Base-by-base conservation (phyloP, 805 yeast species). In the Suhomyces tanzawaensis region DNA sequence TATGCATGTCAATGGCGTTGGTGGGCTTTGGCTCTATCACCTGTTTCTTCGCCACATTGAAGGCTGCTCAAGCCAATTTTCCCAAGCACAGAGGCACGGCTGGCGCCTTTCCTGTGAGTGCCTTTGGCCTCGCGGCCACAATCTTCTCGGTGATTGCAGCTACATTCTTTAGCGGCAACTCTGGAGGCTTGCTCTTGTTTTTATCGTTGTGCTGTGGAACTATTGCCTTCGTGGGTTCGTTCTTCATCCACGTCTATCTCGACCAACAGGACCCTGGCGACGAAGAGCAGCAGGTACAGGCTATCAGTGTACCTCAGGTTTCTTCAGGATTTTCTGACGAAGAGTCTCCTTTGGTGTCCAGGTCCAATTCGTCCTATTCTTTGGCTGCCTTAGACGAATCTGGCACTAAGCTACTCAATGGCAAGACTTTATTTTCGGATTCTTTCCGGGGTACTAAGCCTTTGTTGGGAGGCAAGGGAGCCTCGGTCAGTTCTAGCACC, bases 61-160 rank as follows among this genome's bases (percentile, higher is more conserved):
- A 77, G 43, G 76, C 76, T 1, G 69, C 77, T 1, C 77, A 77
- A 22, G 51, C 82, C 2, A 85, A 84, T 51, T 85, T 84, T 47
- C 91, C 91, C 0, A 62, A 74, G 19, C 79, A 81, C 51, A 69
- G 83, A 52, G 93, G 88, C 16, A 67, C 79, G 5, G 88, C 88
- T 2, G 81, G 81, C 14, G 81, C 86, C 1, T 64, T 76, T 29
- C 86, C 87, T 2, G 83, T 81, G 3, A 74, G 85, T 11, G 68
- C 80, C 1, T 85, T 77, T 57, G 95, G 91, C 0, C 59, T 85
- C 29, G 76, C 88, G 4, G 89, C 91, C 3, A 68, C 85, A 28
- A 47, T 82, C 14, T 82, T 80, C 51, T 77, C 87, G 2, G 55
- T 73, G 2, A 49, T 82, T 3, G 74, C 85, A 11, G 77, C 84